phyloP scores from a whole-genome alignment of 2,329 filamentous ascomycete species.

The Beauveria scarabaeidicola region DNA sequence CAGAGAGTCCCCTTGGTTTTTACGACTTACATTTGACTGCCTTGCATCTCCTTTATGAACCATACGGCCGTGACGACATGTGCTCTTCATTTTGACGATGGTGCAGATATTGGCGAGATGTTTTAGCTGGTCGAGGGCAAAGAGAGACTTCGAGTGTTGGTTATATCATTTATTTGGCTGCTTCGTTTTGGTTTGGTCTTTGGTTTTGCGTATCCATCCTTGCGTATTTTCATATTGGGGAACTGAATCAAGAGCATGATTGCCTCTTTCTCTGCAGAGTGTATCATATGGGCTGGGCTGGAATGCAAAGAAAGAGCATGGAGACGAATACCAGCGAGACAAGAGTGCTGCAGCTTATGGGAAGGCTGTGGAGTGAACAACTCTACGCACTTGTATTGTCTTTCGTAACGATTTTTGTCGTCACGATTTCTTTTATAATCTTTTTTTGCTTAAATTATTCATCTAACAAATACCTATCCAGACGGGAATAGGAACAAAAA shows the following conservation, averaged over 20 bases:
- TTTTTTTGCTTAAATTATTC: background rate
- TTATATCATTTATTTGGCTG: slow-evolving; percentile 3
- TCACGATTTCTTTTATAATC: background rate
- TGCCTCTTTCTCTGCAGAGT: background rate
- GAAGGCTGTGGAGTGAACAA: background rate
- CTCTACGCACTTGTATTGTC: background rate
- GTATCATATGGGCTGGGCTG: slow-evolving; percentile 7
- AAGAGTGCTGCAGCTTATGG: background rate
- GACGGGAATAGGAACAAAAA: background rate
- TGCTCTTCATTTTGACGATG: background rate
- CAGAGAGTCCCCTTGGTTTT: background rate
- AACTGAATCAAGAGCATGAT: background rate
- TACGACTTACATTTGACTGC: background rate
- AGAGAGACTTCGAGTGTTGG: background rate
- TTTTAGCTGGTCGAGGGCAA: slow-evolving; percentile 3
- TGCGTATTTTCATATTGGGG: background rate
- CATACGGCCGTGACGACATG: slow-evolving; percentile 7
- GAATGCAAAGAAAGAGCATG: background rate
- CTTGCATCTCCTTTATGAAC: background rate
- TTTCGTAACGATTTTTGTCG: background rate
- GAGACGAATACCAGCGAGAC: background rate
- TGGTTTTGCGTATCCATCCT: slow-evolving; percentile 1
- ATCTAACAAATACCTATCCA: background rate
- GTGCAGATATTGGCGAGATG: slow-evolving; percentile 4
- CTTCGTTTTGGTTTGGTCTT: background rate